Evolutionary conservation across 148 eudicot species (phyloP).

Genomic region (Arbutus unedo): DNA sequence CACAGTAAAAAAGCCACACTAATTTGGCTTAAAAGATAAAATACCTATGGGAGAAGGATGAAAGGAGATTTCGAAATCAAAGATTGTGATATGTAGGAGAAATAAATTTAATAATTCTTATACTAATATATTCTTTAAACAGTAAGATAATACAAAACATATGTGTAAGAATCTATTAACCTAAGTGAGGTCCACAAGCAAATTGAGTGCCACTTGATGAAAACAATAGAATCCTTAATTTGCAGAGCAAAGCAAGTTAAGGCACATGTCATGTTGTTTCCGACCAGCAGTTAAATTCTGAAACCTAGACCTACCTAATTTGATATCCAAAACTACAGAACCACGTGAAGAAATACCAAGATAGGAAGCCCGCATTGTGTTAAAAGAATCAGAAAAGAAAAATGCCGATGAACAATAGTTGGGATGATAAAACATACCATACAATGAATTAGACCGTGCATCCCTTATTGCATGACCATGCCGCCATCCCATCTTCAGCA

Average conservation of each 20-base stretch:
- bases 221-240: not conserved
- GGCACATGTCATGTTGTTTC: not conserved
- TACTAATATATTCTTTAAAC: not conserved
- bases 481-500: slow-evolving; percentile 96
- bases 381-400: not conserved
- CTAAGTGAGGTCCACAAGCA: not conserved
- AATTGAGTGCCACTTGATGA: not conserved
- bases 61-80: not conserved
- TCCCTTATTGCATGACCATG: slow-evolving; percentile 83
- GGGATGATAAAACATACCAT: slow-evolving; percentile 50
- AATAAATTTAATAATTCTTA: not conserved
- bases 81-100: not conserved
- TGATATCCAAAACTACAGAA: not conserved
- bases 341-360: not conserved
- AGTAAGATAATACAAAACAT: not conserved
- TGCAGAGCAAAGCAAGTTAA: not conserved
- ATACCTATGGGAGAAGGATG: not conserved
- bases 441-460: slow-evolving; percentile 42
- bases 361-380: not conserved
- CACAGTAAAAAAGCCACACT: not conserved
- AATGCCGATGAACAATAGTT: not conserved
- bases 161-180: not conserved
- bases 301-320: not conserved
- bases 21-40: not conserved
- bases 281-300: not conserved